Conservation (phyloP, 1,284 basidiomycete genomes). For the Sanguinoderma infundibulare region DNA sequence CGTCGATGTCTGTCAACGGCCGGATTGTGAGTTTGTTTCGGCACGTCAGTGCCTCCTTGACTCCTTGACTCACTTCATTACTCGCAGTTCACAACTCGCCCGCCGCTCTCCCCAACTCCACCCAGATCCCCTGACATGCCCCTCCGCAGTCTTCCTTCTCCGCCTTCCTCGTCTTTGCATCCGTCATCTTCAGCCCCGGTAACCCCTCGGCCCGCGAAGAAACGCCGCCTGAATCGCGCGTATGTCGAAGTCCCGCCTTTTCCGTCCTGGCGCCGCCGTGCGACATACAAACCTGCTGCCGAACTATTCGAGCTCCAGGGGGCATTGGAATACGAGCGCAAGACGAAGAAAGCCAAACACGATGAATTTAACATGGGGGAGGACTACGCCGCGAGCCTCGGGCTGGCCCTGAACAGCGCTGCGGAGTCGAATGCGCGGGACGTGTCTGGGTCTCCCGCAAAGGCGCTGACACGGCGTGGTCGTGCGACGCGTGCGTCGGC, state of each 20-base stretch:
- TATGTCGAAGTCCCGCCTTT: conserved; percentile 15
- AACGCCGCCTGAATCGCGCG: conserved; percentile 3
- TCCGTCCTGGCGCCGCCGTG: background rate
- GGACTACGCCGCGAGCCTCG: conserved; percentile 15
- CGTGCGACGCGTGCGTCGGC: background rate
- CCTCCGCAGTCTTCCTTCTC: background rate
- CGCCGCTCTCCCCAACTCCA: background rate
- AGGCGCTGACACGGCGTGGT: background rate
- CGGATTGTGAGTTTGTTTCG: background rate
- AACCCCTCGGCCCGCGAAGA: conserved; percentile 3
- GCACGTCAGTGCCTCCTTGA: background rate
- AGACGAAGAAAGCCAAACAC: too few species aligned
- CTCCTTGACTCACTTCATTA: background rate
- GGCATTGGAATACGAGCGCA: too few species aligned
- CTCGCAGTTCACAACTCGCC: background rate
- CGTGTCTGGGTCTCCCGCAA: background rate
- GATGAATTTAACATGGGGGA: background rate
- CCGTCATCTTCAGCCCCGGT: background rate
- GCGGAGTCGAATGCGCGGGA: conserved; percentile 1
- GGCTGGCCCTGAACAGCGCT: conserved; percentile 2
- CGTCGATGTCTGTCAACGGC: background rate
- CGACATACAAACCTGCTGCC: conserved; percentile 5
- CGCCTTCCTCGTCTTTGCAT: too few species aligned
- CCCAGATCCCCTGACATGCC: background rate
- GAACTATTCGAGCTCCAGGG: conserved; percentile 3